Evolutionary conservation across 1,284 basidiomycete species (phyloP).

Genomic region (Rhizopogon hawkerae): DNA sequence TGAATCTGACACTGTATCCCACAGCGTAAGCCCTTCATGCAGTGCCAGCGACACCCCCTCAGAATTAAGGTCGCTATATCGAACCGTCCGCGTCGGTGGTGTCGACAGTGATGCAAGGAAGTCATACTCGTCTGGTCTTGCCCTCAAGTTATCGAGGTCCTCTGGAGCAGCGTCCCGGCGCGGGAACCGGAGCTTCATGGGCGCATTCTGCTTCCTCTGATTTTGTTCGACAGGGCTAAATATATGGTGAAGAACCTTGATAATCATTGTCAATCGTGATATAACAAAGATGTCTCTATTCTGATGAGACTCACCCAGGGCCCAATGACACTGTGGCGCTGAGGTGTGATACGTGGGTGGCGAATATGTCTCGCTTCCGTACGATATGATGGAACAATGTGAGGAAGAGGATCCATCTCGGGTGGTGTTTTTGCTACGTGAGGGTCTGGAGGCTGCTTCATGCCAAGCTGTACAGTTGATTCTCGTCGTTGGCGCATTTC

Average conservation of each 20-base stretch:
- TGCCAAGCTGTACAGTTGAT: conserved; percentile 30
- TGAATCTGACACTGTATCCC: conserved; percentile 17
- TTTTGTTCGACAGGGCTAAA: conserved; percentile 33
- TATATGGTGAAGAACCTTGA: conserved; percentile 39
- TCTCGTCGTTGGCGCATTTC: conserved; percentile 20
- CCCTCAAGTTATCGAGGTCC: conserved; percentile 6
- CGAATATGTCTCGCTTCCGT: conserved; percentile 35
- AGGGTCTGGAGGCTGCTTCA: conserved; percentile 31
- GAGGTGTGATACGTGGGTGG: conserved; percentile 35
- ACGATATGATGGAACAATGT: conserved; percentile 41
- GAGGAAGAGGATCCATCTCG: conserved; percentile 28
- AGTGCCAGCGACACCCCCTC: conserved; percentile 32
- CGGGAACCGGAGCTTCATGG: conserved; percentile 23
- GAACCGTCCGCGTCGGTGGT: conserved; percentile 26
- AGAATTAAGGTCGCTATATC: conserved; percentile 36
- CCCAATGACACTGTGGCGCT: conserved; percentile 41
- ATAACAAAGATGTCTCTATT: neutral
- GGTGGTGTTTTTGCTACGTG: conserved; percentile 25
- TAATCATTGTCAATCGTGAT: conserved; percentile 6
- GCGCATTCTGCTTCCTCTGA: conserved; percentile 27
- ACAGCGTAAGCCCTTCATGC: conserved; percentile 36
- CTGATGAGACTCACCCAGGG: conserved; percentile 39
- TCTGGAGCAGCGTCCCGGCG: conserved; percentile 15
- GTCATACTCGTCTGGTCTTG: conserved; percentile 34
- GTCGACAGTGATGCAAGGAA: conserved; percentile 36